Evolutionary conservation across 495 filamentous ascomycete species (phyloP).

Genomic region (Endocarpon pusillum): DNA sequence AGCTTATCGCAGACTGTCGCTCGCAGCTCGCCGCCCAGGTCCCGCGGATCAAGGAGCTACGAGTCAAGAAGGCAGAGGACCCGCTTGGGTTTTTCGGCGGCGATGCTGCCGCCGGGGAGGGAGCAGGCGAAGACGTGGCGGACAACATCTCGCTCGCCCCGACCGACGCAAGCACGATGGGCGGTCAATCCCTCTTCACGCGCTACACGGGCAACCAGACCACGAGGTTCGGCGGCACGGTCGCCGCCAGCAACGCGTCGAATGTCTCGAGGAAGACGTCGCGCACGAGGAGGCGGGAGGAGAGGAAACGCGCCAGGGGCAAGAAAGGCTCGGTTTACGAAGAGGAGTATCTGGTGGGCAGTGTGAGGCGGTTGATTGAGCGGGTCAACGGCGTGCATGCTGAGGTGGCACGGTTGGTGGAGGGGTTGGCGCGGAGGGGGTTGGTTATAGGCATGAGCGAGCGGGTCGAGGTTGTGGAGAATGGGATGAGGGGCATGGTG

Average conservation of each 20-base stretch:
- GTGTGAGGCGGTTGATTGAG: constrained; percentile 67
- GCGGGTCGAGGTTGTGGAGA: constrained; percentile 50
- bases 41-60: constrained; percentile 64
- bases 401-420: constrained; percentile 55
- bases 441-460: no score
- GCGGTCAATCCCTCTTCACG: constrained; percentile 64
- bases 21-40: constrained; percentile 68
- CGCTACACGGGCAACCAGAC: constrained; percentile 59
- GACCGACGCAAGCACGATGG: constrained; percentile 60
- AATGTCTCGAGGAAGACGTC: constrained; percentile 55
- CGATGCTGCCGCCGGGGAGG: constrained; percentile 33
- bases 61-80: constrained; percentile 61
- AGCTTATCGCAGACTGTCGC: constrained; percentile 84
- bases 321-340: constrained; percentile 96
- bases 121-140: constrained; percentile 46
- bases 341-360: constrained; percentile 88
- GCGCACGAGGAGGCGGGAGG: constrained; percentile 70
- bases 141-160: constrained; percentile 87
- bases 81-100: constrained; percentile 66
- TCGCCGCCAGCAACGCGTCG: constrained; percentile 36
- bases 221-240: constrained; percentile 40
- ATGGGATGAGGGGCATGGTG: constrained; percentile 14
- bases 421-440: constrained; percentile 53
- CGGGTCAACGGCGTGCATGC: constrained; percentile 51
- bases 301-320: constrained; percentile 84